phyloP scores from a whole-genome alignment of 2,329 filamentous ascomycete species.

The Pestalotiopsis sp. region DNA sequence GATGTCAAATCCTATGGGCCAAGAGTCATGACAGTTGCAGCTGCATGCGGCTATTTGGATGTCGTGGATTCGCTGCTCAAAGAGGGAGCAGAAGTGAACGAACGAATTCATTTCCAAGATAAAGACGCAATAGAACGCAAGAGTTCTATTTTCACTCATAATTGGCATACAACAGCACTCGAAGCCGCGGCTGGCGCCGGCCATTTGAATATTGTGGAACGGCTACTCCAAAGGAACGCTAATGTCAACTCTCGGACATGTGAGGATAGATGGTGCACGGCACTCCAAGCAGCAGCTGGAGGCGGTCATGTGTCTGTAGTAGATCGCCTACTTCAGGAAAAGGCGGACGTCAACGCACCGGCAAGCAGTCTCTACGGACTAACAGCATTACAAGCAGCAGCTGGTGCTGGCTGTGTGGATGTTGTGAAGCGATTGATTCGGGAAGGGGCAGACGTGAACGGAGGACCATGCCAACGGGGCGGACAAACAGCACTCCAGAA shows the following conservation, averaged over 20 bases:
- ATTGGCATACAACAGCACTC: neutral
- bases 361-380: neutral
- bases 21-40: too few species aligned
- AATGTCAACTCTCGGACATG: too few species aligned
- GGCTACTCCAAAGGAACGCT: neutral
- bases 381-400: neutral
- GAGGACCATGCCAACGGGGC: accelerated
- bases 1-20: neutral
- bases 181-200: neutral
- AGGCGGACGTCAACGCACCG: neutral
- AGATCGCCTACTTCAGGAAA: neutral
- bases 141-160: neutral
- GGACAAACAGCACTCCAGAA: neutral
- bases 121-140: too few species aligned
- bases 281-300: neutral
- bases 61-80: neutral
- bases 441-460: neutral
- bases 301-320: neutral
- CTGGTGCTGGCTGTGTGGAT: neutral
- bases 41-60: too few species aligned
- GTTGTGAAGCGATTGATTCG: neutral
- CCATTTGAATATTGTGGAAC: neutral
- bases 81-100: neutral
- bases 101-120: neutral
- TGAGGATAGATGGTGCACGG: neutral